Evolutionary conservation across 495 filamentous ascomycete species (phyloP).

Genomic region (Penicillium paradoxum): DNA sequence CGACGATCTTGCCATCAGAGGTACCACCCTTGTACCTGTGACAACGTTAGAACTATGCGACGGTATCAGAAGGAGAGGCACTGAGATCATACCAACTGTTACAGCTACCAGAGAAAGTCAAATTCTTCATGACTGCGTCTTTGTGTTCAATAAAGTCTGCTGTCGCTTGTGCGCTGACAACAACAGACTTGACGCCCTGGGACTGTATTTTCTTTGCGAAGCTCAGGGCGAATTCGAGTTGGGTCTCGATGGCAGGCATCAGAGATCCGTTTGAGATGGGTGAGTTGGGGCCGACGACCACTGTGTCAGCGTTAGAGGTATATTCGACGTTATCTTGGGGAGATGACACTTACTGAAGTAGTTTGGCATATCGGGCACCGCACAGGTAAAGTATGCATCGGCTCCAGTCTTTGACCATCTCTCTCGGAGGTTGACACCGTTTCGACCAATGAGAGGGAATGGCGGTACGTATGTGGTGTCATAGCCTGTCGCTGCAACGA

Average conservation of each 20-base stretch:
- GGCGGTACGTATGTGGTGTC: slow-evolving; percentile 40
- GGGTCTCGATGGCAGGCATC: background rate
- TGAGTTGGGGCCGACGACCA: background rate
- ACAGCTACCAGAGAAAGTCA: slow-evolving; percentile 36
- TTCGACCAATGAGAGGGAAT: slow-evolving; percentile 41
- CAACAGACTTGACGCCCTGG: slow-evolving; percentile 6
- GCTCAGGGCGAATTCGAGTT: background rate
- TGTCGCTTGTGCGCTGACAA: slow-evolving; percentile 20
- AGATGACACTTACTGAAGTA: background rate
- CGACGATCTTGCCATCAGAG: slow-evolving; percentile 12
- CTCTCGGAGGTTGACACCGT: slow-evolving; percentile 33
- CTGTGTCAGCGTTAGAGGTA: background rate
- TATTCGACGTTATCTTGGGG: no score
- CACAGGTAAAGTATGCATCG: background rate
- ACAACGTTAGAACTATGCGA: no score
- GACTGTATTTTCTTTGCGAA: slow-evolving; percentile 2
- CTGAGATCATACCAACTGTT: slow-evolving; percentile 33
- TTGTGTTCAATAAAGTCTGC: slow-evolving; percentile 38
- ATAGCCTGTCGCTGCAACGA: slow-evolving; percentile 41
- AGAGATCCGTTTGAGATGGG: background rate
- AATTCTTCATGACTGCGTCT: slow-evolving; percentile 29
- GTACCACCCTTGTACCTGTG: slow-evolving; percentile 19
- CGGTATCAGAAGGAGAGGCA: no score
- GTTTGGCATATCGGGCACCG: slow-evolving; percentile 17
- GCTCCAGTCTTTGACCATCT: background rate